Evolutionary conservation across 2,329 filamentous ascomycete genomes (phyloP).

Genomic region (Exophiala bonariae): DNA sequence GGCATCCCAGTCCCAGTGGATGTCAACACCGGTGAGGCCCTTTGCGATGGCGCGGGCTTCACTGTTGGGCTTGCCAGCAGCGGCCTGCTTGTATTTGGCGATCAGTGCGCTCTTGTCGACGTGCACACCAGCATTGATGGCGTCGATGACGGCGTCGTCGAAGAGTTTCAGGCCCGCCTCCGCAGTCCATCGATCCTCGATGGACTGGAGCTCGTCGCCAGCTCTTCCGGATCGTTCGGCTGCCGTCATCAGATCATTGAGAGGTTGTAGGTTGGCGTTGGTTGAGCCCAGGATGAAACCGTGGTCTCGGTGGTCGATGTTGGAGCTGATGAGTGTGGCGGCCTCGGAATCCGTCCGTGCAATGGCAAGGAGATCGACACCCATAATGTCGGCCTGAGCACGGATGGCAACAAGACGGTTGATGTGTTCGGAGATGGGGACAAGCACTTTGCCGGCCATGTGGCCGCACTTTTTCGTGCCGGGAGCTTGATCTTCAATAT

Average conservation of each 20-base stretch:
- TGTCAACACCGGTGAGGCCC: constrained; percentile 72
- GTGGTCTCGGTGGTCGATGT: constrained; percentile 94
- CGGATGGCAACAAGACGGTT: constrained; percentile 95
- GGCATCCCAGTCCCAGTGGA: constrained; percentile 95
- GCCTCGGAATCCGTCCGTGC: constrained; percentile 97
- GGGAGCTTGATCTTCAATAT: constrained; percentile 97
- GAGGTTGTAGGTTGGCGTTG: constrained; percentile 77
- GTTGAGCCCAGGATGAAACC: constrained; percentile 88
- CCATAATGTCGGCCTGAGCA: constrained; percentile 98
- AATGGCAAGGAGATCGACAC: constrained; percentile 83
- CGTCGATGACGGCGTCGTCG: constrained; percentile 81
- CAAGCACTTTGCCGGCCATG: constrained; percentile 98
- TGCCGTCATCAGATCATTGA: constrained; percentile 86
- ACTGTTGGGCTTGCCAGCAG: constrained; percentile 80
- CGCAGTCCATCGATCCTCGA: constrained; percentile 84
- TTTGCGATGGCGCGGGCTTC: constrained; percentile 81
- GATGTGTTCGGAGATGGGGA: constrained; percentile 96
- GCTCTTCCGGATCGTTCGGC: constrained; percentile 80
- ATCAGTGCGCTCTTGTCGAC: constrained; percentile 69
- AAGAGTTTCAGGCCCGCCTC: constrained; percentile 84
- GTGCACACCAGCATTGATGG: constrained; percentile 69
- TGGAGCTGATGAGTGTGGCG: constrained; percentile 93
- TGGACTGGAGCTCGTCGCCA: constrained; percentile 78
- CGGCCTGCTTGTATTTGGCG: constrained; percentile 63
- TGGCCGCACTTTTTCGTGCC: constrained; percentile 99